Conservation (phyloP, 164 flowering plant species). For the Litsea cubeba region DNA sequence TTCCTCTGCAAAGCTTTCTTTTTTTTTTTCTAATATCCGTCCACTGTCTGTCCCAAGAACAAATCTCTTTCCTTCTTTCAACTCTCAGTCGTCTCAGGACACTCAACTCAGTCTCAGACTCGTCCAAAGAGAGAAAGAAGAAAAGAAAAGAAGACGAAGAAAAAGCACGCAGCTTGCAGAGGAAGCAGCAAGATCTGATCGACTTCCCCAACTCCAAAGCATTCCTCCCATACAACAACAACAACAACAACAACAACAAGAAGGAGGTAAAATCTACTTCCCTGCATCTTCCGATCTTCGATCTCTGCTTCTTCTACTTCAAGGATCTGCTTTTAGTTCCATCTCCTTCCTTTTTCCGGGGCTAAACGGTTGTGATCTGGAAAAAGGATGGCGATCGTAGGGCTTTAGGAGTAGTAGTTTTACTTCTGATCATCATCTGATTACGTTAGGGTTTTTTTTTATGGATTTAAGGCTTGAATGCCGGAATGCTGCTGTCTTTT, state of each 20-base stretch:
- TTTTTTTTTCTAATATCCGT: too few relatives aligned
- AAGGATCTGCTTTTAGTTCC: not conserved
- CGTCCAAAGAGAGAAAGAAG: too few relatives aligned
- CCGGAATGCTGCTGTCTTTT: not conserved
- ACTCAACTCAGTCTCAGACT: too few relatives aligned
- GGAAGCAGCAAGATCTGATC: not conserved
- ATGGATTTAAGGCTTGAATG: not conserved
- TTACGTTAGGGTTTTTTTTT: not conserved
- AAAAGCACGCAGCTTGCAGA: not conserved
- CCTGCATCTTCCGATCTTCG: conserved; percentile 3
- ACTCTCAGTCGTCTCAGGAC: too few relatives aligned
- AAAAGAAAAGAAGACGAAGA: too few relatives aligned
- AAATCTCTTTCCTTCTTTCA: too few relatives aligned
- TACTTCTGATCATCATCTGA: conserved; percentile 3
- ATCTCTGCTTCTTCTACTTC: not conserved
- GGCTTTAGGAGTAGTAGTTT: not conserved
- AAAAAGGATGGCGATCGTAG: conserved; percentile 1
- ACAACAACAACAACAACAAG: too few relatives aligned
- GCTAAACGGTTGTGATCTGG: not conserved
- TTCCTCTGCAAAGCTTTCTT: too few relatives aligned
- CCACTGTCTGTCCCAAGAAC: too few relatives aligned
- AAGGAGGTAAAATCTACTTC: not conserved
- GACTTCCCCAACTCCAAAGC: not conserved
- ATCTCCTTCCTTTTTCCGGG: not conserved
- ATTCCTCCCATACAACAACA: not conserved